Base-by-base conservation (phyloP, 192 early-diverging fungal species). In the Paraglomus occultum region DNA sequence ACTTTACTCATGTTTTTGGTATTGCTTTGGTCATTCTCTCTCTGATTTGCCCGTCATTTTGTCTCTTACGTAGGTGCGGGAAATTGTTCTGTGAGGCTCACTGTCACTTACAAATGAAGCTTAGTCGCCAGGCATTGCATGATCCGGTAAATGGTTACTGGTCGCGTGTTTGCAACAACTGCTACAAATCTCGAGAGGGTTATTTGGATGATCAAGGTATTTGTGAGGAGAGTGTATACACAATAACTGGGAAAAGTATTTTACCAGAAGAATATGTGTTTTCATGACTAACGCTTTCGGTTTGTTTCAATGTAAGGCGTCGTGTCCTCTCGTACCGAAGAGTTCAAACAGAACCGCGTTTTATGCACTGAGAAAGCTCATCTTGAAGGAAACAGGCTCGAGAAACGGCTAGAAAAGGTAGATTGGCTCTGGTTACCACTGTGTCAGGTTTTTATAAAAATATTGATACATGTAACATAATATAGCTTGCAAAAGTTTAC, bases 381-480 rank as follows among this genome's bases (percentile, higher is more conserved):
- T 55, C 72, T 92, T 43, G 91, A 90, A 61, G 83, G 83, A 5
- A 92, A 90, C 67, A 78, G 89, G 44, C 74, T 90, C 4, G 90
- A 91, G 70, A 87, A 89, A 71, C 80, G 91, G 4, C 71, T 92
- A 38, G 91, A 92, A 77, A 85, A 87, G 66, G 80, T 92, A 48
- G 73, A 74, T 8, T 68, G 69, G 71, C 68, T 68, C 8, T 71
- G 72, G 45, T 38, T 46, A 23, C 70, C 31, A 31, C 1, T 31
- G 31, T 40, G 15, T 14, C 44, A 43, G 42, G n/a, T 11, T n/a
- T 42, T 2, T 14, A 12, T 60, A 60, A n/a, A 20, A 69, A 14
- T 70, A 51, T 49, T 70, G 67, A 2, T 14, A 50, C 23, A 53
- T 67, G 11, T 15, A 23, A 12, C 50, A 63, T 73, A 12, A 31